These are phyloP conservation scores for Pilaira anomala DNA, from an alignment of 192 early-diverging fungal genomes.

Conservation along the genomic window DNA sequence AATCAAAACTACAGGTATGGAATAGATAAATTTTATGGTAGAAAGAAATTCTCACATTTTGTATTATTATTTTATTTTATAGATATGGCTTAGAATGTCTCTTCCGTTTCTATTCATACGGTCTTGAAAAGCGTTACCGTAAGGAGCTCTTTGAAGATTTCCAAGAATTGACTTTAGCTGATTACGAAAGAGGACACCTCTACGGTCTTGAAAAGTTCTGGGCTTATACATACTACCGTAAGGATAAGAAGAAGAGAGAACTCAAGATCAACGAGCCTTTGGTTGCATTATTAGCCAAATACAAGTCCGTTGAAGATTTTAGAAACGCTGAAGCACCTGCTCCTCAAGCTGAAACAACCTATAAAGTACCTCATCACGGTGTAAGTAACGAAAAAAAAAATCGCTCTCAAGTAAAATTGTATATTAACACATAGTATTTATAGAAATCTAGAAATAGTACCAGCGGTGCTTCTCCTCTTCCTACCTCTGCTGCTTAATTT, in stretches of 20 bases:
- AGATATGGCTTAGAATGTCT: conserved; percentile 93
- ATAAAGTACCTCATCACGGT: conserved; percentile 36
- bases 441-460: not conserved
- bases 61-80: not conserved
- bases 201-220: conserved; percentile 97
- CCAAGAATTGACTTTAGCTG: conserved; percentile 74
- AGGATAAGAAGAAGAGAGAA: conserved; percentile 71
- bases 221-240: conserved; percentile 89
- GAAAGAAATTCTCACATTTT: not conserved
- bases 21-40: conserved; percentile 50
- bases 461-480: not conserved
- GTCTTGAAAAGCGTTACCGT: conserved; percentile 87
- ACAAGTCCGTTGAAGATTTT: conserved; percentile 61
- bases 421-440: not conserved
- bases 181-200: conserved; percentile 69
- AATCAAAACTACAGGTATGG: conserved; percentile 82
- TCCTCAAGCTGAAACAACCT: conserved; percentile 26
- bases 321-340: conserved; percentile 33
- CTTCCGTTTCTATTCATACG: conserved; percentile 97
- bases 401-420: no score
- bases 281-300: conserved; percentile 55
- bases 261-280: conserved; percentile 54
- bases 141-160: conserved; percentile 87
- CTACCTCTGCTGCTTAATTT: not conserved
- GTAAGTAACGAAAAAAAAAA: no score